Base-by-base conservation (phyloP, 2,329 filamentous ascomycete species). In the Colletotrichum sp. region DNA sequence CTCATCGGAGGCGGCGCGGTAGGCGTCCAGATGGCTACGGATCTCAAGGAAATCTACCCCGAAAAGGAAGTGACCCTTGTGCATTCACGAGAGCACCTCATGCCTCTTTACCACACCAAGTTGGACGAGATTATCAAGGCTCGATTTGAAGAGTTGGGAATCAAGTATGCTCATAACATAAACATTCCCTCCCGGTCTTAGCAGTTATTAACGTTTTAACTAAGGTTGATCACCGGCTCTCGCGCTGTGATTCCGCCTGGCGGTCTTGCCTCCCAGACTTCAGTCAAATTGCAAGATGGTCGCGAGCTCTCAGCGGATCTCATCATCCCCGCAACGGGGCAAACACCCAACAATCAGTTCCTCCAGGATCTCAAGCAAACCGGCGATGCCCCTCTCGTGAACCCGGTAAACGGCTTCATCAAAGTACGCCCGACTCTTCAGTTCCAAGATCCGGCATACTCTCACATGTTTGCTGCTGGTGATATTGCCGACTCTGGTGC, bases 401-500 rank as follows among this genome's bases (percentile, higher is more conserved):
- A 71, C 34, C 58, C 71, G 2, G 26, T 28, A 5, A 75, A 75
- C 21, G 68, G 69, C 7, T 72, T 74, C 74, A 85, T 89, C 63
- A 80, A 82, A 2, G 86, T 90, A 7, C 79, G 83, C 18, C 81
- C 84, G 3, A 89, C 86, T 1, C 81, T 91, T 10, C 89, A 90
- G 71, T 78, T 91, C 70, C 57, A 78, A 2, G 67, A 58, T 5
- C 43, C 4, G 4, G 70, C 48, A 18, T 66, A 64, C 81, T 82
- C 63, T 77, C 81, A 2, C 43, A 84, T 91, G 16, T 91, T 89
- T 78, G 88, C 89, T 1, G 80, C 88, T 1, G 90, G 90, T 8
- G 90, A 91, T 78, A 87, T 91, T 26, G 86, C 89, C 15, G 85
- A 87, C 13, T 84, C 84, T n/a, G 82, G 83, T 2, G 81, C 81